Base-by-base conservation (phyloP, 2,329 filamentous ascomycete species). In the Fusarium pininemorale region DNA sequence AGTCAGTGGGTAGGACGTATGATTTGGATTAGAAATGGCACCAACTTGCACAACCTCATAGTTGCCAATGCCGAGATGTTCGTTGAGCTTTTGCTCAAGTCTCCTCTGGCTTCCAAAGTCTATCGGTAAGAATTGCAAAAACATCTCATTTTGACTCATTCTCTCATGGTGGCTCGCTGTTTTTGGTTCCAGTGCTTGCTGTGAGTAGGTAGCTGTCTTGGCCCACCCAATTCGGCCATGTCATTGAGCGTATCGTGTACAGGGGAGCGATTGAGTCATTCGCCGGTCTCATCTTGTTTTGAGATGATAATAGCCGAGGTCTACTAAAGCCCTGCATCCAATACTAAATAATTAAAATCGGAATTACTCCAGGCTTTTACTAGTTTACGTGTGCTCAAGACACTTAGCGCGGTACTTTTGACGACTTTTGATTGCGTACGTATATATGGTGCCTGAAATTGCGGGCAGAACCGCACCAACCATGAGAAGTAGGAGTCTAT, bases 261-360 rank as follows among this genome's bases (percentile, higher is more conserved):
- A 50, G 28, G 15, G 28, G 18, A 11, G 13, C 16, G 13, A 26
- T 37, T 37, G 50, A 53, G 32, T 37, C 50, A 53, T 53, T 53
- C n/a, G 13, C 32, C n/a, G 18, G 3, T 12, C 6, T 15, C 7
- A 6, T 11, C 50, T 54, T 28, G 14, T 18, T 26, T 22, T n/a
- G 9, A 22, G 18, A 14, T 26, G 16, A 37, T 20, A 15, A 15
- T 15, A 20, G 50, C n/a, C n/a, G 5, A 38, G 20, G 5, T 39
- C 2, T 4, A 16, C 35, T 13, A 26, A 3, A 3, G 5, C 3
- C 7, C 9, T 22, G 24, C 2, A 16, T 16, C 2, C 2, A 5
- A 9, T 2, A 2, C 5, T 7, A 0, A 11, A 28, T 8, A 26
- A 38, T 16, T n/a, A 3, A 22, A 54, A 2, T 7, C 0, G 6